phyloP scores from a whole-genome alignment of 2,329 filamentous ascomycete genomes.

The Periconia macrospinosa region DNA sequence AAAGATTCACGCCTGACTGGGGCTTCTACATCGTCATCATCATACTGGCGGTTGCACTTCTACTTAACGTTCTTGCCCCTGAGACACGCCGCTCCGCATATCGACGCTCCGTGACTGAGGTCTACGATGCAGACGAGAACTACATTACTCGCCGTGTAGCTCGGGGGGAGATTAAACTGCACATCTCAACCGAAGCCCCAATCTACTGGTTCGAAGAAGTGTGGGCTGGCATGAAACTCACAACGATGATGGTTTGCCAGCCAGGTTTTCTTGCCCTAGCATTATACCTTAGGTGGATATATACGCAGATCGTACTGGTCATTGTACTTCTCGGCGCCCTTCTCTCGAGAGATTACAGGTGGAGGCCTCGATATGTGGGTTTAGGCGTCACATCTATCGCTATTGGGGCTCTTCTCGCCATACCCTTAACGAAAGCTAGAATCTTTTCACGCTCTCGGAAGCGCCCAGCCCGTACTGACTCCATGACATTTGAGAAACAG shows the following conservation, averaged over 20 bases:
- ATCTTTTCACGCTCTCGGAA: conserved; percentile 67
- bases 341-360: conserved; percentile 68
- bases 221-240: conserved; percentile 68
- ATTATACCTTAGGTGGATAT: conserved; percentile 77
- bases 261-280: conserved; percentile 73
- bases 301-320: conserved; percentile 73
- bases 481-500: conserved; percentile 66
- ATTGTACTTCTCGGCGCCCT: conserved; percentile 72
- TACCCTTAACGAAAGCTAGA: conserved; percentile 74
- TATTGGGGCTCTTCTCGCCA: conserved; percentile 68
- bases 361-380: conserved; percentile 67
- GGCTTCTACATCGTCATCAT: conserved; percentile 76
- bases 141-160: conserved; percentile 60
- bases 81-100: conserved; percentile 72
- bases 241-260: conserved; percentile 71
- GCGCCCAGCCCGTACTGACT: conserved; percentile 62
- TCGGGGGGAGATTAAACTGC: conserved; percentile 75
- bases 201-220: conserved; percentile 78
- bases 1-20: conserved; percentile 65
- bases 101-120: conserved; percentile 67
- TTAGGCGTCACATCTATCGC: conserved; percentile 67
- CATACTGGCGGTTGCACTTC: conserved; percentile 64
- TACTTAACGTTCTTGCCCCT: conserved; percentile 71
- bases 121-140: conserved; percentile 50
- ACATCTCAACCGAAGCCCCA: conserved; percentile 70